Evolutionary conservation across 1,284 basidiomycete species (phyloP), one percentile per base, ranked within the genome.

Genomic region (Amylostereum chailletii): DNA sequence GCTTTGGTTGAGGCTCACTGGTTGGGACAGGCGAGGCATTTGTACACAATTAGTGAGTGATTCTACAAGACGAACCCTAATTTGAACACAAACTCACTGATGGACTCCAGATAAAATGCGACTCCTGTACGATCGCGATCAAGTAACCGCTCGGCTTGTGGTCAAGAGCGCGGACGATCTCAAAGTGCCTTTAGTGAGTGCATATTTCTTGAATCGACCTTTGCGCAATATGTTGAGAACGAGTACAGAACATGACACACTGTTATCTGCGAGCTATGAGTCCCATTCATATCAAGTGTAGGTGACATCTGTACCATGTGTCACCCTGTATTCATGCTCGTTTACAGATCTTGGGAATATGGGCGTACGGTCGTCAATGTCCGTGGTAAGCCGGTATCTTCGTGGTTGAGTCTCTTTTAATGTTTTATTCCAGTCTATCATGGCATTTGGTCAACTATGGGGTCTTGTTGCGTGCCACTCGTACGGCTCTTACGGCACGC

Each of bases 231-330:
- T 19, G 19, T 19, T 19, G 19, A 19, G 19, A 19, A 19, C 19
- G 19, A 19, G 19, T 19, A 19, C 51, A 79, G 74, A 82, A 94
- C 62, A 92, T 94, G 90, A 92, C 90, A 0, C 86, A 93, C 63
- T 88, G 83, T 53, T 90, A 86, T 61, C 70, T 94, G 9, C 80
- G 90, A 11, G 89, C 90, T 1, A 94, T 94, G 90, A 90, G 86
- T 59, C 91, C 90, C 2, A 91, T 94, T 49, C 90, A 94, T 62
- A 68, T 91, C 58, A 85, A 90, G 69, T 94, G 85, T 86, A 58
- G 46, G 77, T 62, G 49, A 45, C 34, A 7, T 39, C 29, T 34
- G 8, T 51, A 40, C 10, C 56, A 51, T 26, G 30, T 6, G 34
- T 36, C 27, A 6, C 26, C 33, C 38, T 48, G 51, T 19, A 38